Percentiles rank a stretch among this genome's conserved stretches.
These are phyloP conservation scores for Neofusicoccum sp. DNA, from an alignment of 2,329 filamentous ascomycete species.

Conservation along the genomic window DNA sequence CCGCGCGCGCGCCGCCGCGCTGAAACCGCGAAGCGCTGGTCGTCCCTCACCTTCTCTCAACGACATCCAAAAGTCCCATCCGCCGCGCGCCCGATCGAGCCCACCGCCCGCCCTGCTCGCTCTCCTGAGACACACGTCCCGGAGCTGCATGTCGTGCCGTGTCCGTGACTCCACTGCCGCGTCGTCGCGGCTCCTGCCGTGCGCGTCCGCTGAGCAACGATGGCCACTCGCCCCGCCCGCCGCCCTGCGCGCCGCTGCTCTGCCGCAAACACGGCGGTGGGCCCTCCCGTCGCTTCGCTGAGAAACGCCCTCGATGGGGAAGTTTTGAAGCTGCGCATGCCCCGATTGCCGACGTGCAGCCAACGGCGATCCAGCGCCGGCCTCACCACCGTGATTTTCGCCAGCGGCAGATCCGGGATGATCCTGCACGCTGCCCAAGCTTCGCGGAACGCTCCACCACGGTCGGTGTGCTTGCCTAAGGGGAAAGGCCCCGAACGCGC, in stretches of 20 bases:
- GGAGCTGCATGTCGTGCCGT: constrained; percentile 1
- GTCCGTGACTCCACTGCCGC: constrained; percentile 3
- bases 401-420: constrained; percentile 5
- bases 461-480: neutral
- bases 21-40: constrained; percentile 20
- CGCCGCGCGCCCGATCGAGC: neutral
- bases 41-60: constrained; percentile 4
- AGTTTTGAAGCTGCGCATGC: neutral
- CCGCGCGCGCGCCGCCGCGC: neutral
- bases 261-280: neutral
- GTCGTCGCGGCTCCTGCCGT: neutral
- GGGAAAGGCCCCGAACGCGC: constrained; percentile 1
- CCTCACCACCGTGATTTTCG: constrained; percentile 12
- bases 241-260: neutral
- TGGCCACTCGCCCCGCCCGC: constrained; percentile 12
- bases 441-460: neutral
- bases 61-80: constrained; percentile 12
- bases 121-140: constrained; percentile 9
- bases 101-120: neutral
- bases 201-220: constrained; percentile 1
- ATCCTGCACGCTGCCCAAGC: constrained; percentile 10
- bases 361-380: constrained; percentile 8
- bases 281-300: constrained; percentile 2
- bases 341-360: constrained; percentile 1
- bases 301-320: neutral